These are phyloP conservation scores for Teunomyces stri DNA, from an alignment of 805 yeast species.

Conservation along the genomic window DNA sequence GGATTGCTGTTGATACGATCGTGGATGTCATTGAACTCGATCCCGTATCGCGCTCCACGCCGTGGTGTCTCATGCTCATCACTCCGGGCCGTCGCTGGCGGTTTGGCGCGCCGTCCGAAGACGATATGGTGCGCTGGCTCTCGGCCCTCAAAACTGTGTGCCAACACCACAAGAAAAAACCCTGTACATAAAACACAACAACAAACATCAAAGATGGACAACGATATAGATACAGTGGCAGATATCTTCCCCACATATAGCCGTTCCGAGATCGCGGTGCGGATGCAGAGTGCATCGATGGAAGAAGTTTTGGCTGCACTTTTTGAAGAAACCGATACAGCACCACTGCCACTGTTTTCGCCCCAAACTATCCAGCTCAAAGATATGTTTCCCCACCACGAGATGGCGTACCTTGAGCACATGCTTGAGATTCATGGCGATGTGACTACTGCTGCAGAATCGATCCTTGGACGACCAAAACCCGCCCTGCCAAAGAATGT, in stretches of 20 bases:
- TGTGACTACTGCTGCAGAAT: background rate
- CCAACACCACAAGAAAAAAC: background rate
- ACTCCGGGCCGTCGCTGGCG: constrained; percentile 40
- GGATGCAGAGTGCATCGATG: constrained; percentile 22
- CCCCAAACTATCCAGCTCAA: constrained; percentile 17
- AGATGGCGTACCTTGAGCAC: constrained; percentile 8
- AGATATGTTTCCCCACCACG: constrained; percentile 48
- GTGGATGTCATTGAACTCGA: constrained; percentile 52
- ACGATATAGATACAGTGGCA: constrained; percentile 19
- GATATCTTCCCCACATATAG: constrained; percentile 27
- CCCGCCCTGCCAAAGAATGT: background rate
- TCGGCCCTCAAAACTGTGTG: constrained; percentile 35
- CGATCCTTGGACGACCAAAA: background rate
- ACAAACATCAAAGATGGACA: background rate
- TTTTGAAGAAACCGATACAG: constrained; percentile 13
- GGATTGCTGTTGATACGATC: constrained; percentile 29
- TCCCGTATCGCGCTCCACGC: constrained; percentile 40
- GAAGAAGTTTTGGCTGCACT: constrained; percentile 25
- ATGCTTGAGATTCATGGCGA: background rate
- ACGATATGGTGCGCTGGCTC: constrained; percentile 48
- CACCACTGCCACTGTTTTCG: background rate
- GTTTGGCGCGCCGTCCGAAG: constrained; percentile 44
- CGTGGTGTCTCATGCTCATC: constrained; percentile 47
- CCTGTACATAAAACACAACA: background rate
- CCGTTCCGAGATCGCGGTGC: constrained; percentile 24